These are phyloP conservation scores for Macroventuria anomochaeta DNA, from an alignment of 2,329 filamentous ascomycete genomes.

Conservation along the genomic window DNA sequence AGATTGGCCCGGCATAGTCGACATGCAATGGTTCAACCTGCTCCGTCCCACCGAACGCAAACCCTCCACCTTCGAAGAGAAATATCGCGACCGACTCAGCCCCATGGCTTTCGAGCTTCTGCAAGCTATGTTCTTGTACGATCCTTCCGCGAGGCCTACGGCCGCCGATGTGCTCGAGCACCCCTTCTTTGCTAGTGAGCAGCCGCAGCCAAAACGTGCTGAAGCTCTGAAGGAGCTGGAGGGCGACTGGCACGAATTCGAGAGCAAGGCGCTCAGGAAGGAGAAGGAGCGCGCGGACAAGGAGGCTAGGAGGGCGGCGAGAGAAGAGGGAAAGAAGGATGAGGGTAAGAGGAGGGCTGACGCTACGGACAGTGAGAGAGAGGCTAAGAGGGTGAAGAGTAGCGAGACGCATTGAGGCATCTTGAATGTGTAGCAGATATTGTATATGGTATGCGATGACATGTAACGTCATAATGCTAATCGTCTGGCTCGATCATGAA, in stretches of 20 bases:
- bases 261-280: conserved; percentile 91
- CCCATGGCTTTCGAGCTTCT: conserved; percentile 84
- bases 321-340: conserved; percentile 43
- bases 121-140: conserved; percentile 84
- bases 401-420: conserved; percentile 20
- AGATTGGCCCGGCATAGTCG: conserved; percentile 88
- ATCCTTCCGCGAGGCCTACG: conserved; percentile 81
- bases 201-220: conserved; percentile 77
- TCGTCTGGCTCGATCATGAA: too few relatives aligned
- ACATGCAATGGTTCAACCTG: conserved; percentile 97
- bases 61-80: conserved; percentile 78
- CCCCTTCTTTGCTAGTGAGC: conserved; percentile 84
- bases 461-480: too few relatives aligned
- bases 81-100: conserved; percentile 78
- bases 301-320: conserved; percentile 55
- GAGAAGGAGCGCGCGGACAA: conserved; percentile 77
- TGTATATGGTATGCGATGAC: not conserved
- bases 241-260: conserved; percentile 98
- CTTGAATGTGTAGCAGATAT: not conserved
- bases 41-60: conserved; percentile 78
- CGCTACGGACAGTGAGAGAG: conserved; percentile 36
- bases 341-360: conserved; percentile 45
- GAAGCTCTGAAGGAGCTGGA: conserved; percentile 82
- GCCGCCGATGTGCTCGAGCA: conserved; percentile 86
- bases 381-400: conserved; percentile 43